These are phyloP conservation scores for Phytopythium kandeliae DNA, from an alignment of 352 stramenopile species.

Conservation along the genomic window DNA sequence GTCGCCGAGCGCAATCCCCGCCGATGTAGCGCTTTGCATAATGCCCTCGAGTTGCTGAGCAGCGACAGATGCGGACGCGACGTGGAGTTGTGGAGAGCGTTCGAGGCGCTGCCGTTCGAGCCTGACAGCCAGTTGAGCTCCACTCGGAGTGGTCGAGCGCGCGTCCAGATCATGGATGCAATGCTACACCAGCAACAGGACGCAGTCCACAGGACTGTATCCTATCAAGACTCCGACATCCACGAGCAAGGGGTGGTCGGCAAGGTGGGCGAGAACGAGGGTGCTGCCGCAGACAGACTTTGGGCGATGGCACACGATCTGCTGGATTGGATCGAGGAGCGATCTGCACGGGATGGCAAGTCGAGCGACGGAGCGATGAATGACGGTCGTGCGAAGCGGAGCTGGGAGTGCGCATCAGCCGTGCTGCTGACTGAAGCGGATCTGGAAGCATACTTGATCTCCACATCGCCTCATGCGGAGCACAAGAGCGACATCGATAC, in stretches of 20 bases:
- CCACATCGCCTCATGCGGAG: not conserved
- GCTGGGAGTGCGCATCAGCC: no score
- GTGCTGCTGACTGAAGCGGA: not conserved
- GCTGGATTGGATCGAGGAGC: not conserved
- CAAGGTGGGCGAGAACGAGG: not conserved
- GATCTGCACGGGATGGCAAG: not conserved
- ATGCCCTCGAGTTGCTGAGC: not conserved
- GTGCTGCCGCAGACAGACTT: not conserved
- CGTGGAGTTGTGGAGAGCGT: slow-evolving; percentile 11
- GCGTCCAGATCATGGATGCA: slow-evolving; percentile 11
- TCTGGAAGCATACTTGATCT: not conserved
- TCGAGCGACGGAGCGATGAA: not conserved
- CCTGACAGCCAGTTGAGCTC: slow-evolving; percentile 14
- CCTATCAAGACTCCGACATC: not conserved
- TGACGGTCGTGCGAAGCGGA: no score
- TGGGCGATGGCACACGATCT: not conserved
- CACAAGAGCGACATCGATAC: not conserved
- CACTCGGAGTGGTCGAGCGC: slow-evolving; percentile 16
- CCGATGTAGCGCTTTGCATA: not conserved
- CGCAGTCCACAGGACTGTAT: slow-evolving; percentile 2
- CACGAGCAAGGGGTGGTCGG: no score
- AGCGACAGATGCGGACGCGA: not conserved
- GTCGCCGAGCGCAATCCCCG: no score
- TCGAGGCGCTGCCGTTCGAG: slow-evolving; percentile 14
- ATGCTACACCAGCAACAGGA: slow-evolving; percentile 16